phyloP scores from a whole-genome alignment of 768 basidiomycete genomes.

The Russula dissimulans region DNA sequence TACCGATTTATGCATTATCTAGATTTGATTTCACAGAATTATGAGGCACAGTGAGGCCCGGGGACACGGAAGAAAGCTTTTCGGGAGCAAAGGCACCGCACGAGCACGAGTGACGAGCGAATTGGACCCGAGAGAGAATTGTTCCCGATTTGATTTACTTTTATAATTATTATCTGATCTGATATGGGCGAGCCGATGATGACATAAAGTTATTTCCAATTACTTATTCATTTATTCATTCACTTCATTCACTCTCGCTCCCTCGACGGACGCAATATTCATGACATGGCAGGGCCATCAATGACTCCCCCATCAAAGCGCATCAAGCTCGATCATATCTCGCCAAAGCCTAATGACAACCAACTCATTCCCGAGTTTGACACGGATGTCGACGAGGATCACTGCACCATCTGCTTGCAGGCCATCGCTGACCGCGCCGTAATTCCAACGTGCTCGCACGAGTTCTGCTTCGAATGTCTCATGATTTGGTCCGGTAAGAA shows the following conservation, averaged over 20 bases:
- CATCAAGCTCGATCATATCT: neutral
- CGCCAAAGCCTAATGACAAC: neutral
- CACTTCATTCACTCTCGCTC: too few species aligned
- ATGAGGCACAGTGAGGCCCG: too few species aligned
- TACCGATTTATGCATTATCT: neutral
- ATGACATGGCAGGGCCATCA: neutral
- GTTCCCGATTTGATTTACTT: too few species aligned
- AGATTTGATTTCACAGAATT: neutral
- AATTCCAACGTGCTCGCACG: constrained; percentile 80
- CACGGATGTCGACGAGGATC: constrained; percentile 39
- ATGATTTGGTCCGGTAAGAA: constrained; percentile 72
- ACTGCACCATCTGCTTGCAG: constrained; percentile 86
- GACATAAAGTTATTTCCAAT: neutral
- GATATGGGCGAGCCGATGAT: neutral
- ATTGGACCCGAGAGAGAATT: too few species aligned
- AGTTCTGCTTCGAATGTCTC: constrained; percentile 90
- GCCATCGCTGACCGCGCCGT: constrained; percentile 66
- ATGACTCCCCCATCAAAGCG: neutral
- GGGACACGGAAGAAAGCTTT: neutral
- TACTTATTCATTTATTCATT: too few species aligned
- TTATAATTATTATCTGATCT: too few species aligned
- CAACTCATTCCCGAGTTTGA: neutral
- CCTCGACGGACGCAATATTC: too few species aligned
- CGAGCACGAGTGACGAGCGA: too few species aligned
- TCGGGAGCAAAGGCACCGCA: neutral